Conservation (phyloP, 352 stramenopile species). For the Globisporangium abappressorium region DNA sequence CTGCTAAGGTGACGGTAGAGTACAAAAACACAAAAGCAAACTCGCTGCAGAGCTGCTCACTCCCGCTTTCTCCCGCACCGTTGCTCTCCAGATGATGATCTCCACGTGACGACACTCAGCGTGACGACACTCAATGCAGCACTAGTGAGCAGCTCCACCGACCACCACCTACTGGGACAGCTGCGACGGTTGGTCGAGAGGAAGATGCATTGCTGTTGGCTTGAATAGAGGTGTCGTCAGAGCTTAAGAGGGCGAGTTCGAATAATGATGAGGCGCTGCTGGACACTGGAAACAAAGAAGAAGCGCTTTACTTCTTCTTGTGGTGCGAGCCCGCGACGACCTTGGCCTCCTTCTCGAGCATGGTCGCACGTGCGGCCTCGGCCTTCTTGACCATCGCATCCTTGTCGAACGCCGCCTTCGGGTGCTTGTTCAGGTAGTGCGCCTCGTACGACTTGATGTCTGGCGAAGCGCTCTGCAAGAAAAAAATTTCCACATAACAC, state of each 20-base stretch:
- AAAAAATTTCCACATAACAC: background rate
- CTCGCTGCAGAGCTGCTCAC: background rate
- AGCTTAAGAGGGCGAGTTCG: background rate
- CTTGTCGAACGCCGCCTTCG: conserved; percentile 49
- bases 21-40: conserved; percentile 11
- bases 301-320: conserved; percentile 31
- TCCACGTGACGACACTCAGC: background rate
- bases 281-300: background rate
- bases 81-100: background rate
- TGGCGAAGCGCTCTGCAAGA: conserved; percentile 43
- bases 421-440: conserved; percentile 63
- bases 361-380: conserved; percentile 40
- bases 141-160: background rate
- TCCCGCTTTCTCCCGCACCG: background rate
- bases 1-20: conserved; percentile 2
- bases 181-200: background rate
- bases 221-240: conserved; percentile 8
- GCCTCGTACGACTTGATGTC: conserved; percentile 64
- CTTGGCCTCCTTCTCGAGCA: conserved; percentile 27
- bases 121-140: background rate
- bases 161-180: background rate
- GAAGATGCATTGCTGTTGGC: background rate
- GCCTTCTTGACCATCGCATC: conserved; percentile 45
- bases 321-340: conserved; percentile 43
- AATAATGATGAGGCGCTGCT: background rate